phyloP scores from a whole-genome alignment of 2,329 filamentous ascomycete species.

The Colletotrichum chrysophilum region DNA sequence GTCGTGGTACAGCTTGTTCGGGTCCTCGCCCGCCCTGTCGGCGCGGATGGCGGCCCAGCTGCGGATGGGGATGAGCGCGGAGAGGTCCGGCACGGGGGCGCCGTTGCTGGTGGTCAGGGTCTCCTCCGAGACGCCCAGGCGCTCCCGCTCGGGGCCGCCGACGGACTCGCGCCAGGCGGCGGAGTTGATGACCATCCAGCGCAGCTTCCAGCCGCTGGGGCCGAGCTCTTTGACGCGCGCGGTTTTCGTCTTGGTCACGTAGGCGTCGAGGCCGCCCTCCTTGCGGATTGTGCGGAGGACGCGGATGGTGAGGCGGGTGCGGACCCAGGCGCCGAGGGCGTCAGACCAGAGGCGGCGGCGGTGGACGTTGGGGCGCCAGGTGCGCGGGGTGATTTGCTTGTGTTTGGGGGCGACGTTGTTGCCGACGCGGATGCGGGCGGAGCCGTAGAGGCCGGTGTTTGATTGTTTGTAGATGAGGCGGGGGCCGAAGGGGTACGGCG shows the following conservation, averaged over 20 bases:
- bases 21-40: background rate
- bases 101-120: conserved; percentile 31
- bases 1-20: background rate
- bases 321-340: conserved; percentile 66
- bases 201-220: conserved; percentile 85
- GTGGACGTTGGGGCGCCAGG: conserved; percentile 79
- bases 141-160: conserved; percentile 58
- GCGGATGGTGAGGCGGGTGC: conserved; percentile 71
- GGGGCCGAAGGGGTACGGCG: conserved; percentile 75
- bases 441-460: conserved; percentile 76
- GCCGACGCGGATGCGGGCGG: conserved; percentile 75
- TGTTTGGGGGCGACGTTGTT: conserved; percentile 75
- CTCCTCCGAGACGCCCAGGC: conserved; percentile 62
- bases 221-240: conserved; percentile 85
- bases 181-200: conserved; percentile 90
- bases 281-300: conserved; percentile 81
- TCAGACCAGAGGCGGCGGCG: conserved; percentile 71
- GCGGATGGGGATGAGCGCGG: conserved; percentile 43
- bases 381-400: conserved; percentile 72
- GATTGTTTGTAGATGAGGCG: conserved; percentile 79
- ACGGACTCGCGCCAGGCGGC: conserved; percentile 68
- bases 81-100: conserved; percentile 27
- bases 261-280: conserved; percentile 88
- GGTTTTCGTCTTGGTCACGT: conserved; percentile 82
- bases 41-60: conserved; percentile 35